Conservation (phyloP, 1,284 basidiomycete genomes). For the Boletus sp. region DNA sequence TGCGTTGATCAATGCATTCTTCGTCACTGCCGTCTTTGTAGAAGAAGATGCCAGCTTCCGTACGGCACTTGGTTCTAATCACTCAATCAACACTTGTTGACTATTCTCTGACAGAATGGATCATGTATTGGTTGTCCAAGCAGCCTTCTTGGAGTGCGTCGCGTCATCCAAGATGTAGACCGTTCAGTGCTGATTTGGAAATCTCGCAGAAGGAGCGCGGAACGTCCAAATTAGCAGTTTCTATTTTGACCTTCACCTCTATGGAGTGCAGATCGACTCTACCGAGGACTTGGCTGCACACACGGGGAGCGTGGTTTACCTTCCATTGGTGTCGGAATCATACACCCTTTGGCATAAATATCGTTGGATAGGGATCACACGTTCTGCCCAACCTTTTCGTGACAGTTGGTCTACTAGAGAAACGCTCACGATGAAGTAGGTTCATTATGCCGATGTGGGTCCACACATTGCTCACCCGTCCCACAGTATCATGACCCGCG, state of each 20-base stretch:
- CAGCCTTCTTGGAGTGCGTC: conserved; percentile 40
- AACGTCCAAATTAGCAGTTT: conserved; percentile 50
- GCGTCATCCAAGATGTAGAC: not conserved
- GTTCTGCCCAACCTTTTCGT: conserved; percentile 11
- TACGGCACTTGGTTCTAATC: conserved; percentile 29
- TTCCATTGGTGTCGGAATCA: conserved; percentile 43
- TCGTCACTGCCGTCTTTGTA: conserved; percentile 59
- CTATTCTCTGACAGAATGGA: conserved; percentile 43
- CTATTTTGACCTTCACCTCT: conserved; percentile 35
- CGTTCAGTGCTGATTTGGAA: not conserved
- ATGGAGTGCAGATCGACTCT: conserved; percentile 35
- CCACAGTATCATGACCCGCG: conserved; percentile 50
- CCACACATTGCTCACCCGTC: not conserved
- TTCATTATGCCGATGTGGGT: not conserved
- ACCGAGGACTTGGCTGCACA: conserved; percentile 28
- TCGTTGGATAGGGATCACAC: conserved; percentile 45
- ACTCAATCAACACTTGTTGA: conserved; percentile 6
- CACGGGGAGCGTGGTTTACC: conserved; percentile 41
- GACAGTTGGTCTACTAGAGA: conserved; percentile 24
- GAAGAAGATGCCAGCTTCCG: conserved; percentile 56
- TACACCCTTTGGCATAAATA: conserved; percentile 50
- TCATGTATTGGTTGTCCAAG: conserved; percentile 58
- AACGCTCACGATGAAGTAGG: conserved; percentile 24
- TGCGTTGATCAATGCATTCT: conserved; percentile 48
- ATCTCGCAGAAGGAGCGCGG: conserved; percentile 39